These are phyloP conservation scores for Peterozyma toletana DNA, from an alignment of 805 yeast species.

Conservation along the genomic window DNA sequence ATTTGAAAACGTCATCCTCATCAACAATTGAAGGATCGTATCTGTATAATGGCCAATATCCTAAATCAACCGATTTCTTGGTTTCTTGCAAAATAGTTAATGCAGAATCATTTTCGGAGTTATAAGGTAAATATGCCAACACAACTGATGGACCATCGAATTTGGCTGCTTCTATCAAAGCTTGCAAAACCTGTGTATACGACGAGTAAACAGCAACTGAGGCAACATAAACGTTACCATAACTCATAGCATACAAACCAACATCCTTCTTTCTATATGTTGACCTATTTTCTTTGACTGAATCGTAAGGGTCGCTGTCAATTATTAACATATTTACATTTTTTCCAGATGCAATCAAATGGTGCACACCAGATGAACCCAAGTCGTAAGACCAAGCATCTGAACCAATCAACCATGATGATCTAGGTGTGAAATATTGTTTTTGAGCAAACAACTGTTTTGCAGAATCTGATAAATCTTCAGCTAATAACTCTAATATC, in stretches of 20 bases:
- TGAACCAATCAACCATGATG: constrained; percentile 85
- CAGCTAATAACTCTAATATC: constrained; percentile 28
- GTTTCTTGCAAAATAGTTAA: constrained; percentile 78
- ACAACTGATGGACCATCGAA: constrained; percentile 89
- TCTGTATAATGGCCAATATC: constrained; percentile 95
- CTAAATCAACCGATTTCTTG: constrained; percentile 82
- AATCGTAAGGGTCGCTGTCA: constrained; percentile 70
- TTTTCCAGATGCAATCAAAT: constrained; percentile 64
- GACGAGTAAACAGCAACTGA: constrained; percentile 91
- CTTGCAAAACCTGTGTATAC: constrained; percentile 86
- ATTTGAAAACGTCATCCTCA: constrained; percentile 54
- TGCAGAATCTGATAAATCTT: constrained; percentile 34
- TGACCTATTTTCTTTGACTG: constrained; percentile 29
- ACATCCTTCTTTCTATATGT: constrained; percentile 77
- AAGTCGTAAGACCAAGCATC: constrained; percentile 94
- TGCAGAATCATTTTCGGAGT: constrained; percentile 56
- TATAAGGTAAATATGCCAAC: constrained; percentile 81
- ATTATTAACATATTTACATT: constrained; percentile 80
- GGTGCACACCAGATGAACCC: constrained; percentile 88
- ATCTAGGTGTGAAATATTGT: constrained; percentile 37
- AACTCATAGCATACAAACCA: constrained; percentile 92
- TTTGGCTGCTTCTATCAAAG: constrained; percentile 82
- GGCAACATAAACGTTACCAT: constrained; percentile 84
- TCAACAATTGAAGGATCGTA: constrained; percentile 58
- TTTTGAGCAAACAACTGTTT: constrained; percentile 36